Percentiles rank a stretch among this genome's conserved stretches.
Conservation (phyloP, 768 basidiomycete species). For the Myochromella boudieri region DNA sequence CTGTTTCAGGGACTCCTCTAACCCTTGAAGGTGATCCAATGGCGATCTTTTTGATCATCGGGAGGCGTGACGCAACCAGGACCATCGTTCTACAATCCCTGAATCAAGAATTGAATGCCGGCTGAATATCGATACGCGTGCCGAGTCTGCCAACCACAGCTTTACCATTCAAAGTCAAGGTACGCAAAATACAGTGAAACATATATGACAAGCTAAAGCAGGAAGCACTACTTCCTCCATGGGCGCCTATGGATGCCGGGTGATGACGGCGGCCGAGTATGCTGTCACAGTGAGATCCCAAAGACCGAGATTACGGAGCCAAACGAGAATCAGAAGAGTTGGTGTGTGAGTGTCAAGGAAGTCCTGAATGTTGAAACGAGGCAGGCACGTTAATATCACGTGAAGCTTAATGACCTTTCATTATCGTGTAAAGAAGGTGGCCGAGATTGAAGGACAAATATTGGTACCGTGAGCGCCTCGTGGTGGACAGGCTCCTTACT, state of each 20-base stretch:
- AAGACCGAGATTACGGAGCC: conserved; percentile 4
- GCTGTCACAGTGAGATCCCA: neutral
- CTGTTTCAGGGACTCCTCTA: too few relatives aligned
- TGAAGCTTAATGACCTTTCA: conserved; percentile 15
- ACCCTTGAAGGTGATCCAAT: too few relatives aligned
- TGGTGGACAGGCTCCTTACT: conserved; percentile 23
- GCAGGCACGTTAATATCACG: conserved; percentile 21
- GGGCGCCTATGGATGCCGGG: conserved; percentile 2
- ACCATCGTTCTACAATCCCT: too few relatives aligned
- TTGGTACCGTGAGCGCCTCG: too few relatives aligned
- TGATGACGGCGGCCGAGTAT: neutral
- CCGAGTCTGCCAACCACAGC: too few relatives aligned
- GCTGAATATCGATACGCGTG: too few relatives aligned
- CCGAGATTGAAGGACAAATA: conserved; percentile 20
- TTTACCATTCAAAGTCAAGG: too few relatives aligned
- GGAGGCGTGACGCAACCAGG: too few relatives aligned
- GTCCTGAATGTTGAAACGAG: conserved; percentile 4
- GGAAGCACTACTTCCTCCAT: neutral
- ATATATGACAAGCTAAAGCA: neutral
- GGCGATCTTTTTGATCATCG: too few relatives aligned
- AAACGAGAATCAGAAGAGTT: conserved; percentile 7
- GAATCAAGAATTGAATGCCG: too few relatives aligned
- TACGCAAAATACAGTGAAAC: too few relatives aligned
- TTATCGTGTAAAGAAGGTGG: conserved; percentile 10
- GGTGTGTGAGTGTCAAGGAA: conserved; percentile 4